Evolutionary conservation across 352 stramenopile genomes (phyloP).

Genomic region (Elongisporangium anandrum): DNA sequence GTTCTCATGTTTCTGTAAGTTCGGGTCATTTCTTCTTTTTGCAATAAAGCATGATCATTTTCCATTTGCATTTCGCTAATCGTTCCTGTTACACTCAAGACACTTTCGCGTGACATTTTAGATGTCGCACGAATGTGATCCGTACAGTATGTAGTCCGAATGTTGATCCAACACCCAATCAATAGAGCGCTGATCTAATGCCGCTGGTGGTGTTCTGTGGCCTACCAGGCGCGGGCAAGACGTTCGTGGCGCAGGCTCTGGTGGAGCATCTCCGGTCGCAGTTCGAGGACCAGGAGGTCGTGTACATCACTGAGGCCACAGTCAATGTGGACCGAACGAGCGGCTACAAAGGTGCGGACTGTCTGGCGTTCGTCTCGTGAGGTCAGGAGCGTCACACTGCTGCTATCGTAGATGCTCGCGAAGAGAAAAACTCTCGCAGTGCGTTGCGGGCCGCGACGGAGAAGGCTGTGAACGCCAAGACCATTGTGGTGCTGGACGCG

Average conservation of each 20-base stretch:
- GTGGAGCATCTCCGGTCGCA: constrained; percentile 35
- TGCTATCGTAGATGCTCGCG: constrained; percentile 30
- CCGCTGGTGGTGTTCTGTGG: constrained; percentile 74
- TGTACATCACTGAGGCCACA: constrained; percentile 50
- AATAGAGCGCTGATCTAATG: constrained; percentile 33
- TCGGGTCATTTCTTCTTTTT: too few species aligned
- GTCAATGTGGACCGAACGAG: constrained; percentile 55
- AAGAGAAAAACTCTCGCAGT: constrained; percentile 69
- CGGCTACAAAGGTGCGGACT: constrained; percentile 49
- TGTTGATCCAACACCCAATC: background rate
- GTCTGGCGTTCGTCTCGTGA: too few species aligned
- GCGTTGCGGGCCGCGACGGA: constrained; percentile 64
- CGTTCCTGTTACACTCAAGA: too few species aligned
- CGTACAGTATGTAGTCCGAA: too few species aligned
- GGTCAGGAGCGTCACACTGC: background rate
- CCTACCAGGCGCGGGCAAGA: constrained; percentile 67
- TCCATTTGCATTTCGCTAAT: too few species aligned
- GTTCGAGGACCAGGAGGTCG: constrained; percentile 32
- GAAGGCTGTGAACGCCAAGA: constrained; percentile 47
- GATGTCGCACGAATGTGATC: background rate
- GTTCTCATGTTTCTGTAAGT: too few species aligned
- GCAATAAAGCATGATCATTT: too few species aligned
- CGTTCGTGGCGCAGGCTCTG: constrained; percentile 44
- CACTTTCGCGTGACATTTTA: too few species aligned
- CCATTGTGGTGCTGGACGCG: constrained; percentile 90